These are phyloP conservation scores for Solanum sejunctum DNA, from an alignment of 257 asterid genomes.

Conservation along the genomic window DNA sequence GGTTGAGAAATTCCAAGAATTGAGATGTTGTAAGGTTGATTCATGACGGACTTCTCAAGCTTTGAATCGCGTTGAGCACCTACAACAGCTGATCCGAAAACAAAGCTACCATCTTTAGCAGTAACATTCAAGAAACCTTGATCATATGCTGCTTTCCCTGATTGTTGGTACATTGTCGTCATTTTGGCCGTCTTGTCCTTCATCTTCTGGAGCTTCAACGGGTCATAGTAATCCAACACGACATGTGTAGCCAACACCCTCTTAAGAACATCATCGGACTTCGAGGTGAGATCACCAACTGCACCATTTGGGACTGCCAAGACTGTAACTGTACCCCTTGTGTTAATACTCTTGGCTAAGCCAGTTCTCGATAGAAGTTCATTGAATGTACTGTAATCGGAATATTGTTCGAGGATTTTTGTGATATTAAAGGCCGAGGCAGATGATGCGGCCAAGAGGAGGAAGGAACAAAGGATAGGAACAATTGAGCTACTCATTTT, in stretches of 20 bases:
- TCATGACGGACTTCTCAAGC: slow-evolving; percentile 18
- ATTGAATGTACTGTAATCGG: slow-evolving; percentile 44
- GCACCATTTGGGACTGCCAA: slow-evolving; percentile 43
- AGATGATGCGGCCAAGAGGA: slow-evolving; percentile 21
- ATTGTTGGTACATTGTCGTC: slow-evolving; percentile 48
- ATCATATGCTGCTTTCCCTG: slow-evolving; percentile 13
- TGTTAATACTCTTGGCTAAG: slow-evolving; percentile 31
- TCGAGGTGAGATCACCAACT: slow-evolving; percentile 21
- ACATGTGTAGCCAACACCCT: slow-evolving; percentile 46
- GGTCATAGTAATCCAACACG: slow-evolving; percentile 60
- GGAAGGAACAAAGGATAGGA: slow-evolving; percentile 1
- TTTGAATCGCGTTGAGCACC: slow-evolving; percentile 21
- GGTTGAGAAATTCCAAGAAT: slow-evolving; percentile 37
- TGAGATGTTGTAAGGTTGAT: slow-evolving; percentile 51
- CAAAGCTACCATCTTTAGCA: slow-evolving; percentile 19
- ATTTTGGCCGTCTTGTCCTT: slow-evolving; percentile 13
- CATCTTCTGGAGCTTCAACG: slow-evolving; percentile 34
- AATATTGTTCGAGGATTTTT: slow-evolving; percentile 24
- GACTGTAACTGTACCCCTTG: slow-evolving; percentile 42
- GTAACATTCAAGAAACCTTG: slow-evolving; percentile 52
- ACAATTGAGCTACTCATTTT: slow-evolving; percentile 29
- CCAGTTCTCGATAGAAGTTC: slow-evolving; percentile 20
- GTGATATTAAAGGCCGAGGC: slow-evolving; percentile 48
- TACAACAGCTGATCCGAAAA: slow-evolving; percentile 46
- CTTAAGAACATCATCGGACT: slow-evolving; percentile 21